Evolutionary conservation across 2,329 filamentous ascomycete species (phyloP), one percentile per base, ranked within the genome.

Genomic region (Cercospora citrullina): DNA sequence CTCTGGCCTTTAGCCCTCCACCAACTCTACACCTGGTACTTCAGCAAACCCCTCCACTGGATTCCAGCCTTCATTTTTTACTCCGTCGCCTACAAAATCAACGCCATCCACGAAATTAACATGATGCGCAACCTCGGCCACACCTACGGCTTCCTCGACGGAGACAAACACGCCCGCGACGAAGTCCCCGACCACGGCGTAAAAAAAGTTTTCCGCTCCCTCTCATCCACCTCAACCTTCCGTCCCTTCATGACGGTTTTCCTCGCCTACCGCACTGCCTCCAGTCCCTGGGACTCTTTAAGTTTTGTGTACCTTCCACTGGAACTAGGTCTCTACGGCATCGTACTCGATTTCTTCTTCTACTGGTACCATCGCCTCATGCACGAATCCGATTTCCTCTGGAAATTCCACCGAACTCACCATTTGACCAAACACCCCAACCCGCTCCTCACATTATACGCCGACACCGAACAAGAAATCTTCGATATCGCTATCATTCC

Each of bases 361-460:
- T 82, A 82, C 72, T 72, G 68, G 70, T 72, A 79, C 78, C 80
- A 82, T 68, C 77, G 81, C 4, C 23, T 75, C 26, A 82, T 82
- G 80, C 81, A 83, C 68, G 80, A 82, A 57, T 64, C 78, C 31
- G 72, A 75, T 23, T 69, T 66, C 1, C 76, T 83, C n/a, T 83
- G 81, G 81, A 79, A 80, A 55, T 82, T 76, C 67, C 81, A 83
- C 73, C 79, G 81, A 64, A 83, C 81, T 0, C 81, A 83, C 67
- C 81, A 83, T 67, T 72, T 83, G 5, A 82, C 81, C 51, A 83
- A 83, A 66, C 81, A 83, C 62, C 81, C 81, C 4, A 82, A 81
- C 62, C 79, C 80, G 7, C 76, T 83, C 2, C 71, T 83, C 1
- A 78, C 80, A 0, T 72, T 80, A 6, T 83, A 82, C 71, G 81